Percentiles rank a stretch among this genome's conserved stretches.
Evolutionary conservation across 2,329 filamentous ascomycete species (phyloP).

Genomic region (Sordariomycetes sp.): DNA sequence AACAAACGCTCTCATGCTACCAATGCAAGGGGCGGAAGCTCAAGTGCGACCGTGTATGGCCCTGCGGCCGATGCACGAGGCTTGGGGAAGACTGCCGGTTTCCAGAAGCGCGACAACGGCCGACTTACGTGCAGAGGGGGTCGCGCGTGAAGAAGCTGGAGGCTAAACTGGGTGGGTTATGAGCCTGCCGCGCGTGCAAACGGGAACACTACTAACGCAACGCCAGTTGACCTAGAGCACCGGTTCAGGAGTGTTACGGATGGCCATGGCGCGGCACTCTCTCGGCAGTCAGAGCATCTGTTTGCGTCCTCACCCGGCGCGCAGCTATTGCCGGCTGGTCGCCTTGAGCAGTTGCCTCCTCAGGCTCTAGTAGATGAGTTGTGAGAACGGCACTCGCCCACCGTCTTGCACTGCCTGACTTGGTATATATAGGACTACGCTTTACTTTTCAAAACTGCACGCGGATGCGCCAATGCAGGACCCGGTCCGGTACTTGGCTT

Average conservation of each 20-base stretch:
- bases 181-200: too few relatives aligned
- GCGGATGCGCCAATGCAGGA: slow-evolving; percentile 69
- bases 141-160: slow-evolving; percentile 87
- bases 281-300: neutral
- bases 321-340: slow-evolving; percentile 61
- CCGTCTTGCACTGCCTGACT: too few relatives aligned
- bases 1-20: slow-evolving; percentile 52
- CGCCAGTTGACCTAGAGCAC: neutral
- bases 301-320: slow-evolving; percentile 1
- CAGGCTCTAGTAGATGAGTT: slow-evolving; percentile 74
- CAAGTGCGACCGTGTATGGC: slow-evolving; percentile 73
- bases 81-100: slow-evolving; percentile 72
- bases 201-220: neutral
- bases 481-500: slow-evolving; percentile 60
- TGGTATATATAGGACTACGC: slow-evolving; percentile 43
- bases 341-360: slow-evolving; percentile 72
- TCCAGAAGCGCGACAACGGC: slow-evolving; percentile 77
- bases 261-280: neutral
- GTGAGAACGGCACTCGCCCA: slow-evolving; percentile 33
- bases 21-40: slow-evolving; percentile 77
- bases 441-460: slow-evolving; percentile 70
- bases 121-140: slow-evolving; percentile 67
- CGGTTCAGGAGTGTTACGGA: neutral
- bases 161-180: slow-evolving; percentile 61
- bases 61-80: slow-evolving; percentile 71